A percentile compares a stretch with the other conserved stretches of the same genome.
phyloP scores from a whole-genome alignment of 495 filamentous ascomycete genomes.

The Annulohypoxylon nitens region DNA sequence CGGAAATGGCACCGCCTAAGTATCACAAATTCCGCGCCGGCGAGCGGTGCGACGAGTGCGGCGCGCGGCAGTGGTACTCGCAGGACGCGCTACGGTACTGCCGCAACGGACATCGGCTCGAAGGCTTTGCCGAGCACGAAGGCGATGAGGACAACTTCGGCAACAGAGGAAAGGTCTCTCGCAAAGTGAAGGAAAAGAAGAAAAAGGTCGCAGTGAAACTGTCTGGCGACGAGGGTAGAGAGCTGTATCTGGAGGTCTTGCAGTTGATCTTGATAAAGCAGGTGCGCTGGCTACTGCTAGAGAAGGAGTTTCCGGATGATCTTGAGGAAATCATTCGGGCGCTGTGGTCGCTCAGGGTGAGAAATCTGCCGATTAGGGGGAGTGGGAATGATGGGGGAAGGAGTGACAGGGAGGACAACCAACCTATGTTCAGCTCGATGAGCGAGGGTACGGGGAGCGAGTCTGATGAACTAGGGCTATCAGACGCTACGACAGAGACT shows the following conservation, averaged over 20 bases:
- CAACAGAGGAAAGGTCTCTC: conserved; percentile 66
- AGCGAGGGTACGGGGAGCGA: conserved; percentile 37
- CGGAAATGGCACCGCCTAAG: conserved; percentile 43
- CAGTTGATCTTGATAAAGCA: conserved; percentile 76
- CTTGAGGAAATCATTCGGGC: conserved; percentile 65
- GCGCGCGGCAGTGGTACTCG: conserved; percentile 61
- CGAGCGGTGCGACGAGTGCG: conserved; percentile 63
- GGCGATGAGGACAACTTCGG: conserved; percentile 83
- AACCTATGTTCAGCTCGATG: conserved; percentile 58
- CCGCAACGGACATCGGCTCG: conserved; percentile 66
- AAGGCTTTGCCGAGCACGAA: conserved; percentile 59
- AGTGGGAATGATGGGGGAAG: conserved; percentile 24
- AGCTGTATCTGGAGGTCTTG: conserved; percentile 84
- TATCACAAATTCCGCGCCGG: conserved; percentile 55
- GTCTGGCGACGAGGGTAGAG: conserved; percentile 72
- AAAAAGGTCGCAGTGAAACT: conserved; percentile 70
- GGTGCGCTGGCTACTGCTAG: conserved; percentile 58
- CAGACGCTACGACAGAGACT: conserved; percentile 45
- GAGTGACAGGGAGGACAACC: conserved; percentile 27
- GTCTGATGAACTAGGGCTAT: conserved; percentile 36
- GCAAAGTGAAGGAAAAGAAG: conserved; percentile 62
- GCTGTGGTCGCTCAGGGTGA: conserved; percentile 63
- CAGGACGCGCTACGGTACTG: conserved; percentile 66
- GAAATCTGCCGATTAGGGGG: conserved; percentile 52
- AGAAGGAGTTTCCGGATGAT: conserved; percentile 57